Evolutionary conservation across 2,329 filamentous ascomycete genomes (phyloP), one percentile per base, ranked within the genome.

Genomic region (Phaeosphaeriaceae sp.): DNA sequence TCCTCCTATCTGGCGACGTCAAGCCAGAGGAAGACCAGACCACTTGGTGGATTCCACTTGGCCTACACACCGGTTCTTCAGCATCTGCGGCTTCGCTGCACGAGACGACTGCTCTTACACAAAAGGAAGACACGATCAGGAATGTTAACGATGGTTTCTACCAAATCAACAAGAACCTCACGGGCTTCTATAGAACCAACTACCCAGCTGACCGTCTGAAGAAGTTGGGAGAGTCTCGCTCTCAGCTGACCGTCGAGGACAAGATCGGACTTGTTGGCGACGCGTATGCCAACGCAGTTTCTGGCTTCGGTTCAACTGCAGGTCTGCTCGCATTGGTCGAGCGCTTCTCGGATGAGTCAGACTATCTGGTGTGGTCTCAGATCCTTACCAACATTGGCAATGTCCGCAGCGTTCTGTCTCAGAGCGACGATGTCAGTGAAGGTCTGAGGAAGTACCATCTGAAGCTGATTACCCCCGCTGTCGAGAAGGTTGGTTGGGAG

Each of bases 21-120:
- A 93, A 93, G 81, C 84, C 93, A 1, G 92, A 96, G 73, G 95
- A 99, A 67, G 94, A 99, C 72, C 84, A 91, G 71, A 97, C 94
- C 2, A 89, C 88, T 21, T 99, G 95, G 95, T 99, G 95, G 94
- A 88, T 98, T 60, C 95, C 95, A 17, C 85, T 99, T 30, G 91
- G 91, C 15, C 83, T 99, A 26, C 91, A 93, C 77, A 91, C 92
- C 54, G 92, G 92, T 70, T 63, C 72, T 1, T 81, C 70, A n/a
- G 69, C 70, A 35, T 65, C 85, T 40, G 85, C 89, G 22, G 82
- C 89, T 30, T 81, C 87, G 32, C 87, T 86, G 8, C 82, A 90
- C 54, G 83, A 89, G 58, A 82, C 86, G 21, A 83, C 89, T 40
- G 89, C 92, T 52, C 83, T 99, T 47, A 91, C 89, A 0, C 82